A percentile compares a stretch with the other conserved stretches of the same genome.
Conservation (phyloP, 441 rosid species). For the Manihot esculenta region DNA sequence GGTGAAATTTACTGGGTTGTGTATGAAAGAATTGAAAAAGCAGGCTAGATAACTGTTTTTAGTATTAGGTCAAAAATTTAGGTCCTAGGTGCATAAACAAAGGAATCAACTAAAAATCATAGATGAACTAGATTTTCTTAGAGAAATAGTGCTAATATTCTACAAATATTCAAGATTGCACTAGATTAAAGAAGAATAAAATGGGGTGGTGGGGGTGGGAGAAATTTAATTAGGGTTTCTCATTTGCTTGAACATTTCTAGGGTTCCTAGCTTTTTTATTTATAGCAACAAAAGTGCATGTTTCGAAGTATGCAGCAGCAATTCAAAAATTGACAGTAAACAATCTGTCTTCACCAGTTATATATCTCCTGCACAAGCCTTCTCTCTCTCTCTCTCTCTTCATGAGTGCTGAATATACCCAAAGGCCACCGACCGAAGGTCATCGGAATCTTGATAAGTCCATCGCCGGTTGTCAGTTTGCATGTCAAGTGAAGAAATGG, state of each 20-base stretch:
- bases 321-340: constrained; percentile 37
- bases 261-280: constrained; percentile 49
- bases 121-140: constrained; percentile 4
- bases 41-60: not conserved
- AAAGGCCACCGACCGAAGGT: constrained; percentile 53
- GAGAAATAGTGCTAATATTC: constrained; percentile 19
- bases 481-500: constrained; percentile 37
- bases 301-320: constrained; percentile 39
- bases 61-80: constrained; percentile 13
- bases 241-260: constrained; percentile 26
- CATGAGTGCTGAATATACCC: constrained; percentile 48
- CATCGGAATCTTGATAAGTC: constrained; percentile 48
- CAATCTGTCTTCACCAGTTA: constrained; percentile 35
- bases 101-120: not conserved
- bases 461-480: constrained; percentile 44
- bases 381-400: constrained; percentile 4
- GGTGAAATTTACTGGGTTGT: constrained; percentile 1
- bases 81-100: constrained; percentile 23
- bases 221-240: constrained; percentile 32
- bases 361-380: constrained; percentile 19
- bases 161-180: constrained; percentile 32
- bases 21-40: not conserved
- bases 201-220: constrained; percentile 13
- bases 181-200: constrained; percentile 28
- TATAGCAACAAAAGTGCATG: constrained; percentile 43